Base-by-base conservation (phyloP, 208 protist species). In the Eutreptiella sp. region DNA sequence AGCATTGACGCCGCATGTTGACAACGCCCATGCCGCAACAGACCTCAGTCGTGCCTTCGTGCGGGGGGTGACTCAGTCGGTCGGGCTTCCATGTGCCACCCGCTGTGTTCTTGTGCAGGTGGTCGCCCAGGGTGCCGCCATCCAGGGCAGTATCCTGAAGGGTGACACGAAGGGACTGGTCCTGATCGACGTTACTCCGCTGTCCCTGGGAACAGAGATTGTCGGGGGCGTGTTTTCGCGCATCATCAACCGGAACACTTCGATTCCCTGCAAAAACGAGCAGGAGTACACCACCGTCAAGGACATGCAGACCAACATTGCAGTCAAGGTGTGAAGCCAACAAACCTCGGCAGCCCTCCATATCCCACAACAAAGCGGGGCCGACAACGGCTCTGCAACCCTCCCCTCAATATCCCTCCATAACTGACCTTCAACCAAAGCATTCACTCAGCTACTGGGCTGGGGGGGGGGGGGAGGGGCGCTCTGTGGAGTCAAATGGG, bases 71-170 rank as follows among this genome's bases (percentile, higher is more conserved):
- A n/a, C n/a, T n/a, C n/a, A n/a, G n/a, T n/a, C n/a, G n/a, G n/a
- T n/a, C n/a, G n/a, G n/a, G n/a, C n/a, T n/a, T n/a, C n/a, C n/a
- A n/a, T n/a, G n/a, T n/a, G n/a, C n/a, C n/a, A n/a, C n/a, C n/a
- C n/a, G n/a, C n/a, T n/a, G n/a, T n/a, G n/a, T n/a, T n/a, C n/a
- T n/a, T n/a, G n/a, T n/a, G n/a, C n/a, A 99, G 77, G 97, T 94
- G 11, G 97, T 99, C 14, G 97, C 97, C 2, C 85, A 97, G 28
- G 97, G 98, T 34, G 97, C 97, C 11, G 97, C 97, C n/a, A 94
- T 99, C 54, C 96, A 99, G 80, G 97, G 87, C 16, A 84, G 77
- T 67, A 85, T 97, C 16, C 70, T 97, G 9, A 80, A 66, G 50
- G 68, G 91, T 11, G 73, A 84, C 21, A 94, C 87, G 38, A 89